Base-by-base conservation (phyloP, 2,329 filamentous ascomycete genomes). In the Raffaelea deltoideospora region DNA sequence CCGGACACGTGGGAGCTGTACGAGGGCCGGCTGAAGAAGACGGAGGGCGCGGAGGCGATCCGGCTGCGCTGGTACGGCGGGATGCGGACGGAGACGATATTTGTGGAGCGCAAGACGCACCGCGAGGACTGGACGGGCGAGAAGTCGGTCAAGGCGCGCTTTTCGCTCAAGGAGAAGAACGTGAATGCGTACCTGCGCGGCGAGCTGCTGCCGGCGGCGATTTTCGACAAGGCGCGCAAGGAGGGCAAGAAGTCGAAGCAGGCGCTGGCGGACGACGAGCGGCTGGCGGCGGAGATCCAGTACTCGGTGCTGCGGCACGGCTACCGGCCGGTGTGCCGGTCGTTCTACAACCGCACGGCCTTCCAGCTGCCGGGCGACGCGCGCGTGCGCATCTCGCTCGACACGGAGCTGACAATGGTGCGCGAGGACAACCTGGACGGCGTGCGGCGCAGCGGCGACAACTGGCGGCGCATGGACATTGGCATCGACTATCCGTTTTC, bases 91-190 rank as follows among this genome's bases (percentile, higher is more conserved):
- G 87, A 96, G 53, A 90, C 84, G 37, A 92, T 96, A 39, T 98
- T 96, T 51, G 80, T 98, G 19, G 90, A 98, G 64, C 76, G 90
- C 43, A 98, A 98, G 62, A 98, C 90, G 1, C 90, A 98, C 63
- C 79, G 90, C 28, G 90, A 98, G 58, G 90, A 98, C 56, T 98
- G 90, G 90, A 98, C 90, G 0, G 90, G 90, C 40, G 90, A 98
- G 57, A 94, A 96, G 62, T 96, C 88, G 2, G 90, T 98, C 60
- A 98, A 98, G 64, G 88, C 90, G 31, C 81, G 90, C 31, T 98
- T 98, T 53, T 71, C 82, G 9, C 68, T 90, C 45, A 96, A 98
- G 64, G 90, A 98, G 63, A 98, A 98, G 69, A 83, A 95, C 44
- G 80, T 98, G 52, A 96, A 96, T 52, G 71, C 84, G 13, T 98